Base-by-base conservation (phyloP, 345 rosid species). In the Eucalyptus pauciflora region DNA sequence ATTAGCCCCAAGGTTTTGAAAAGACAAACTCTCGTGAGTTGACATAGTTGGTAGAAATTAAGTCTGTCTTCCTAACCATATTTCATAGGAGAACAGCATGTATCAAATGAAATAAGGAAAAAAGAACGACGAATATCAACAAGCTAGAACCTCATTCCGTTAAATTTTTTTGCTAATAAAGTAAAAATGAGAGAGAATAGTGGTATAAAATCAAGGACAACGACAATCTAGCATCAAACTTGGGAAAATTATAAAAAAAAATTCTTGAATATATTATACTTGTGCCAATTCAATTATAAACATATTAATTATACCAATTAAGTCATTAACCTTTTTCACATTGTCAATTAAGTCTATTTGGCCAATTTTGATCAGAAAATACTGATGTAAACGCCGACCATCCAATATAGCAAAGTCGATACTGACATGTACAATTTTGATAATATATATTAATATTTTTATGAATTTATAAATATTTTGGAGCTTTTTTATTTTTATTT, bases 341-440 rank as follows among this genome's bases (percentile, higher is more conserved):
- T 56, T 56, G 1, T 10, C 3, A 56, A 56, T 56, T 56, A 3
- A 56, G 6, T 56, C 29, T 4, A 24, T 56, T 24, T 24, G 1
- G 4, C 13, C 0, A 56, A 1, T 24, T 56, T 24, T 56, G 13
- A 56, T 24, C 0, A 0, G 0, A 56, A 56, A 56, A 56, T 24
- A 1, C 0, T 22, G 0, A 10, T 56, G 6, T 56, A 24, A 8
- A 56, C 11, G 0, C 13, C 1, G 1, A 24, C 6, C 62, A 10
- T 56, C 6, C 1, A 22, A 56, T 24, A 56, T 24, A 56, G 62
- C 29, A 56, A 22, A 10, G 13, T 22, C 6, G 1, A 10, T 24
- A 24, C 1, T 2, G 0, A 56, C 62, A 56, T 24, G 8, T 22
- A 24, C 13, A 56, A 56, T 22, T 4, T 56, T 56, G 2, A 4